Conservation (phyloP, 768 basidiomycete species). For the Lentinula aciculospora region DNA sequence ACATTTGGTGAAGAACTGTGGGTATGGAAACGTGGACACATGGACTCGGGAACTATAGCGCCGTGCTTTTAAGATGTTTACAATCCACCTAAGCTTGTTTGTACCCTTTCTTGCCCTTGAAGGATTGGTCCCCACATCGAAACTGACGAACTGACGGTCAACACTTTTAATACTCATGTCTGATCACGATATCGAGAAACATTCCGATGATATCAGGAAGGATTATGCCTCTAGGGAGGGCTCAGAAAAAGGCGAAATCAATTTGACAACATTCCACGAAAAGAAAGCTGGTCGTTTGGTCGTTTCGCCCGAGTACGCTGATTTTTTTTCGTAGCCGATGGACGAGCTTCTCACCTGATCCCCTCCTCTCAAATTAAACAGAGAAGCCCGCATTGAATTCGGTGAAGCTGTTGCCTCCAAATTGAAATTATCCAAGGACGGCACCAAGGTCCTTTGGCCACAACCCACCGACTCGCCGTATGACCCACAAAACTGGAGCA, state of each 20-base stretch:
- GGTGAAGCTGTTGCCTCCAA: constrained; percentile 47
- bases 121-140: not conserved
- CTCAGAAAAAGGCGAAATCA: constrained; percentile 10
- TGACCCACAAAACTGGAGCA: constrained; percentile 37
- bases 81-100: not conserved
- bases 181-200: not conserved
- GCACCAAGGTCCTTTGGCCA: constrained; percentile 61
- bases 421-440: constrained; percentile 53
- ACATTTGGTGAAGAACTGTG: not conserved
- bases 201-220: not conserved
- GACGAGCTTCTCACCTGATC: not conserved
- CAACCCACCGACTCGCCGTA: constrained; percentile 45
- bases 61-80: not conserved
- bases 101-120: not conserved
- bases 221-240: not conserved
- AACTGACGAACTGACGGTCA: not conserved
- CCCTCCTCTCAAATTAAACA: constrained; percentile 19
- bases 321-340: not conserved
- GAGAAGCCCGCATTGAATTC: constrained; percentile 59
- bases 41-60: not conserved
- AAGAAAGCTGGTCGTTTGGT: constrained; percentile 52
- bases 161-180: not conserved
- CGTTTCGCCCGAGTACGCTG: constrained; percentile 49
- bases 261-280: constrained; percentile 23
- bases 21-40: not conserved